Percentiles rank a stretch among this genome's conserved stretches.
Evolutionary conservation across 2,329 filamentous ascomycete species (phyloP).

Genomic region (Neopestalotiopsis rosae): DNA sequence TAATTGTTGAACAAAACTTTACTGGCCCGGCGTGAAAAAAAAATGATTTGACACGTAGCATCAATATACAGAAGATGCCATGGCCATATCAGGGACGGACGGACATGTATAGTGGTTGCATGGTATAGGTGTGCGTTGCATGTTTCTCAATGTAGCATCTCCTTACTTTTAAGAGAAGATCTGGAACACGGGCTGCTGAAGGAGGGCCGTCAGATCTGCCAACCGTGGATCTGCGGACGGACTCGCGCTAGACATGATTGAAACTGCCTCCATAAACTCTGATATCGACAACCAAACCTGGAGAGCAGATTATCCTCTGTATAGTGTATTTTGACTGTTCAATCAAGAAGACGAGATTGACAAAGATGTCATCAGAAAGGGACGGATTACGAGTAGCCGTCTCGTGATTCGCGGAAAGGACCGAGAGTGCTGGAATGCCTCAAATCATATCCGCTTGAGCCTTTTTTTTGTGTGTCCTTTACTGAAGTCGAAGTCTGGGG

Average conservation of each 20-base stretch:
- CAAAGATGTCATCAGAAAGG: not conserved
- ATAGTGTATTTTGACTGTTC: not conserved
- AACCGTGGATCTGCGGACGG: not conserved
- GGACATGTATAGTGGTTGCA: not conserved
- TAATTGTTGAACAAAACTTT: not conserved
- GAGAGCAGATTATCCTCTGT: not conserved
- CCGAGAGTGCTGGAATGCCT: not conserved
- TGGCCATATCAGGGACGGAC: not conserved
- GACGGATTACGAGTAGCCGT: not conserved
- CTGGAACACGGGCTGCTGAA: no score
- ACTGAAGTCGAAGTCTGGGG: not conserved
- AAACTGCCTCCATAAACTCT: not conserved
- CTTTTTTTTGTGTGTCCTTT: not conserved
- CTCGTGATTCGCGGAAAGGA: conserved; percentile 14
- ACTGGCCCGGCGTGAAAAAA: not conserved
- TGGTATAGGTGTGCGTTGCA: not conserved
- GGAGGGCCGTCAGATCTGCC: no score
- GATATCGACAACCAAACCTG: not conserved
- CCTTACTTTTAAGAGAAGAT: not conserved
- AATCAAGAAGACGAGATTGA: not conserved
- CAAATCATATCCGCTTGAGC: not conserved
- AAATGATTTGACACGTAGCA: not conserved
- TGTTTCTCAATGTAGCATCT: not conserved
- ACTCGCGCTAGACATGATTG: not conserved
- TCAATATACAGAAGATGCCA: not conserved